These are phyloP conservation scores for Theobroma grandiflorum DNA, from an alignment of 441 rosid species.

Conservation along the genomic window DNA sequence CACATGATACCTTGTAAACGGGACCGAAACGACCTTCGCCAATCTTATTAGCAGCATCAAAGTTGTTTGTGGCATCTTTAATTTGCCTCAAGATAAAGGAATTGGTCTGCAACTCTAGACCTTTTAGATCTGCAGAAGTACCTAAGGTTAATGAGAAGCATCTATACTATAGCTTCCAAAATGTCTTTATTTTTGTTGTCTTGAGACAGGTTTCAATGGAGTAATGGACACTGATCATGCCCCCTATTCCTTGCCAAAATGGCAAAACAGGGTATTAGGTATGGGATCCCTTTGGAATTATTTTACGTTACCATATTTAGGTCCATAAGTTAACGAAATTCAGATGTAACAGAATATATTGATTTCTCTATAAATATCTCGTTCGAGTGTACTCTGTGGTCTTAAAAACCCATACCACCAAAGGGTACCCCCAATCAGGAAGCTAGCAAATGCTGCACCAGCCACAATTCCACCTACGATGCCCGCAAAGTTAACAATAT, in stretches of 20 bases:
- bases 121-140: background rate
- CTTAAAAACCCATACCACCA: conserved; percentile 56
- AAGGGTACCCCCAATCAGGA: conserved; percentile 43
- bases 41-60: conserved; percentile 43
- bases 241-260: background rate
- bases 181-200: conserved; percentile 49
- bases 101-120: background rate
- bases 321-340: no score
- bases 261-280: no score
- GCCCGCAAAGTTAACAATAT: conserved; percentile 35
- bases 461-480: conserved; percentile 46
- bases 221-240: background rate
- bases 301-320: background rate
- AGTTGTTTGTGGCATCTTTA: conserved; percentile 52
- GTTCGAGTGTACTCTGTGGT: conserved; percentile 39
- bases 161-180: conserved; percentile 37
- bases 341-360: background rate
- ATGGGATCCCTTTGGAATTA: no score
- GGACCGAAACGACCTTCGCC: conserved; percentile 68
- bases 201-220: conserved; percentile 46
- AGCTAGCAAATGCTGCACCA: conserved; percentile 34
- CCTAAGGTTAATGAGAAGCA: background rate
- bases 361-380: conserved; percentile 38
- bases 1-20: no score
- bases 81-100: conserved; percentile 36